Evolutionary conservation across 441 rosid species (phyloP).

Genomic region (Lagerstroemia fauriei): DNA sequence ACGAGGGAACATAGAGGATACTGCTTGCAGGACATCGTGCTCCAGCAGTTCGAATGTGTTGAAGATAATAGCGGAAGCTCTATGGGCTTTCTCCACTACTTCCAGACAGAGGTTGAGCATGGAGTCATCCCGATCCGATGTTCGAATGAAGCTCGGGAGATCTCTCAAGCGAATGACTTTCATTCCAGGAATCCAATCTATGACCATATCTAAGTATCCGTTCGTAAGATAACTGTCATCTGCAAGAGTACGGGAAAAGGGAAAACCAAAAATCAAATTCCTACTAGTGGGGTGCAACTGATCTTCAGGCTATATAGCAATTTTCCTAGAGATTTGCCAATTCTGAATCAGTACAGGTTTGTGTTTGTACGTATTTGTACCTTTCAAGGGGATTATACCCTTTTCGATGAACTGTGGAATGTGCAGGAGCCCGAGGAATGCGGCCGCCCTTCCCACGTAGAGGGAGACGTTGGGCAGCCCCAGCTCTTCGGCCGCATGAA

Average conservation of each 20-base stretch:
- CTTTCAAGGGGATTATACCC: constrained; percentile 39
- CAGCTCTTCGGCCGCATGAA: constrained; percentile 37
- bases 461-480: constrained; percentile 36
- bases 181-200: constrained; percentile 47
- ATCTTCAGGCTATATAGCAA: too few species aligned
- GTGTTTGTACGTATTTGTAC: constrained; percentile 14
- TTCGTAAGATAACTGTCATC: constrained; percentile 43
- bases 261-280: not conserved
- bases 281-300: too few species aligned
- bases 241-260: not conserved
- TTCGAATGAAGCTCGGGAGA: constrained; percentile 38
- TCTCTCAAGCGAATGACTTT: constrained; percentile 37
- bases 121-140: constrained; percentile 35
- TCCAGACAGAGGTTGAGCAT: constrained; percentile 20
- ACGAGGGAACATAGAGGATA: constrained; percentile 36
- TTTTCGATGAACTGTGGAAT: constrained; percentile 31
- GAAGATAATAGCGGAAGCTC: constrained; percentile 42
- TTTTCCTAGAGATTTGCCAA: too few species aligned
- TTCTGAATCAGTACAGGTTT: too few species aligned
- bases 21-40: constrained; percentile 30
- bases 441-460: constrained; percentile 39
- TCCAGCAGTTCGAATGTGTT: constrained; percentile 49
- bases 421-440: constrained; percentile 28
- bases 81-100: constrained; percentile 35
- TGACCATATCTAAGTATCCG: constrained; percentile 38